phyloP scores from a whole-genome alignment of 148 eudicot genomes.

The Heliosperma pusillum region DNA sequence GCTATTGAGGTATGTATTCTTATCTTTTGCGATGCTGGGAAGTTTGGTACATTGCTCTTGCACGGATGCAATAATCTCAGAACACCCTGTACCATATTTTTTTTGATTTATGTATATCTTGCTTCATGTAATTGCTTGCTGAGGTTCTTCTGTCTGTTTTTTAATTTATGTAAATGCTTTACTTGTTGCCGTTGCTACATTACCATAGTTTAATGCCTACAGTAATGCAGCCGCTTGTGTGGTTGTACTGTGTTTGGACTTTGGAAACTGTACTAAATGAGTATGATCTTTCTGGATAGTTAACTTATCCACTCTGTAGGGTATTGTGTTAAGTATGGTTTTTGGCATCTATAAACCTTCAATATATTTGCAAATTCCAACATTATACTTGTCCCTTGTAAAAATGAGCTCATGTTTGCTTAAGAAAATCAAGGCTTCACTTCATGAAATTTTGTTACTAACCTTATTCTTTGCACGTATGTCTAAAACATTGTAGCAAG shows the following conservation, averaged over 20 bases:
- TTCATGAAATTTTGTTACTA: neutral
- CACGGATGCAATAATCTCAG: neutral
- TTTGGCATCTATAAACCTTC: neutral
- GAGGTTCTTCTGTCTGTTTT: no score
- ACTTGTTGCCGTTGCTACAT: neutral
- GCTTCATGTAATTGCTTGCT: neutral
- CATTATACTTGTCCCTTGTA: neutral
- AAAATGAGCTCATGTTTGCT: neutral
- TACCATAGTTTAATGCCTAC: neutral
- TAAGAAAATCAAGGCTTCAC: neutral
- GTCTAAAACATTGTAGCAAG: neutral
- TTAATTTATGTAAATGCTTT: neutral
- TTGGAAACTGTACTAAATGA: neutral
- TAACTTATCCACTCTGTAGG: neutral
- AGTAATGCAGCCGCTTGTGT: neutral
- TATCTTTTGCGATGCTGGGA: constrained; percentile 21
- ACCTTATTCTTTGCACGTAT: neutral
- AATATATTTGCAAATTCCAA: neutral
- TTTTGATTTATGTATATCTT: neutral
- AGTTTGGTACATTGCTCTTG: constrained; percentile 8
- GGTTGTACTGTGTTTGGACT: neutral
- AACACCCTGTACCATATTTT: neutral
- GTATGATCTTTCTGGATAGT: neutral
- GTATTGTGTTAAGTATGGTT: neutral
- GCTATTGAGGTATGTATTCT: constrained; percentile 75